A percentile compares a stretch with the other conserved stretches of the same genome.
These are phyloP conservation scores for Exophiala mesophila DNA, from an alignment of 2,329 filamentous ascomycete species.

Conservation along the genomic window DNA sequence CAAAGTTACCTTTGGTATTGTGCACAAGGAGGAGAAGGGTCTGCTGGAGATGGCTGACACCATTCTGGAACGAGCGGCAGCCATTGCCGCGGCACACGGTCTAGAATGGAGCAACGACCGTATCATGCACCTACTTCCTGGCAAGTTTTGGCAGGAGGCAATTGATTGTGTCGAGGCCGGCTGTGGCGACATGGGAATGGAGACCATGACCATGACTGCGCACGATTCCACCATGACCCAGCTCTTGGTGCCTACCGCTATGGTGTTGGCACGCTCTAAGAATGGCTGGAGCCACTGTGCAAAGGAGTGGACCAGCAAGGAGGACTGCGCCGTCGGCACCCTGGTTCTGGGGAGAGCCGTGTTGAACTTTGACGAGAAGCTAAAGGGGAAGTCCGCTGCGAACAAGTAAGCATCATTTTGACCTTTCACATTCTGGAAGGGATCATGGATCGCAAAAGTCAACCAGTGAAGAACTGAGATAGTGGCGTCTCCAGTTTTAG, in stretches of 20 bases:
- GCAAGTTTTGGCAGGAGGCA: conserved; percentile 25
- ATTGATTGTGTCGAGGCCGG: conserved; percentile 26
- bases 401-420: too few relatives aligned
- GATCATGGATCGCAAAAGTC: too few relatives aligned
- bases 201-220: conserved; percentile 23
- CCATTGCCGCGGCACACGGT: conserved; percentile 20
- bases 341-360: conserved; percentile 28
- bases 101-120: conserved; percentile 23
- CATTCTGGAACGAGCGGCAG: conserved; percentile 20
- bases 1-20: too few relatives aligned
- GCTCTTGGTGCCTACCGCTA: conserved; percentile 25
- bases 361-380: conserved; percentile 28
- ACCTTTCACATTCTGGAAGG: too few relatives aligned
- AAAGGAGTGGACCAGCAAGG: conserved; percentile 26
- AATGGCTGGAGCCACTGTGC: conserved; percentile 27
- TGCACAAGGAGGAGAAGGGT: conserved; percentile 1
- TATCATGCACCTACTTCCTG: conserved; percentile 24
- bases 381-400: conserved; percentile 26
- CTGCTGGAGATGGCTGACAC: conserved; percentile 26
- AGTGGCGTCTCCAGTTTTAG: too few relatives aligned
- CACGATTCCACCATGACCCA: conserved; percentile 29
- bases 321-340: conserved; percentile 27
- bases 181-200: conserved; percentile 27
- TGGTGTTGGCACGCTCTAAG: conserved; percentile 27
- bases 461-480: too few relatives aligned